Evolutionary conservation across 1,284 basidiomycete species (phyloP).

Genomic region (Rugiboletus extremiorientalis): DNA sequence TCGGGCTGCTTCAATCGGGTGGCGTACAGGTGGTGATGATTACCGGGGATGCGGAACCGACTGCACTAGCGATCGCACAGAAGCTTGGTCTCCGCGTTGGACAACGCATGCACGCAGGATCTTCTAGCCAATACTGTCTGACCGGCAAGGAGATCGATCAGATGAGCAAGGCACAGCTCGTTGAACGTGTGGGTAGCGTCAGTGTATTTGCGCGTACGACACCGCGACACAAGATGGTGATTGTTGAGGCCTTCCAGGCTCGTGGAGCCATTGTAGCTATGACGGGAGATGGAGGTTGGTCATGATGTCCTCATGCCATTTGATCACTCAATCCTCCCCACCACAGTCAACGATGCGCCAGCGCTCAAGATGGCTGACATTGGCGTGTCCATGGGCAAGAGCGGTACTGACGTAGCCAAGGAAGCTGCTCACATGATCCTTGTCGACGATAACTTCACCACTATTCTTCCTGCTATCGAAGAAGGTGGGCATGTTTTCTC

Average conservation of each 20-base stretch:
- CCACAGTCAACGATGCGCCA: slow-evolving; percentile 91
- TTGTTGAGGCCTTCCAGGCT: slow-evolving; percentile 90
- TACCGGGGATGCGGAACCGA: slow-evolving; percentile 92
- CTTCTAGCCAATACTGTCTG: slow-evolving; percentile 45
- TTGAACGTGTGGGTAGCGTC: slow-evolving; percentile 80
- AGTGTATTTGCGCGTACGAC: slow-evolving; percentile 95
- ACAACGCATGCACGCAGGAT: slow-evolving; percentile 4
- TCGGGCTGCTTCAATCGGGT: slow-evolving; percentile 75
- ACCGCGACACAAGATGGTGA: slow-evolving; percentile 96
- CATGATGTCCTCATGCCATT: background rate
- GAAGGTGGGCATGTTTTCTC: slow-evolving; percentile 61
- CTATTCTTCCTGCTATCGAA: slow-evolving; percentile 91
- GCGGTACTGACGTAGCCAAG: slow-evolving; percentile 97
- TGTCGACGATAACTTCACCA: slow-evolving; percentile 96
- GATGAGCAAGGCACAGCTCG: slow-evolving; percentile 78
- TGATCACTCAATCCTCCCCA: background rate
- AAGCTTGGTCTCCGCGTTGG: slow-evolving; percentile 82
- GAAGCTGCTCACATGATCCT: slow-evolving; percentile 97
- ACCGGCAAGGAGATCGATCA: slow-evolving; percentile 88
- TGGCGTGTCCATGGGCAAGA: slow-evolving; percentile 95
- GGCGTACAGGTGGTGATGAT: slow-evolving; percentile 98
- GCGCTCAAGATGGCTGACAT: slow-evolving; percentile 98
- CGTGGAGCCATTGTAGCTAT: slow-evolving; percentile 92
- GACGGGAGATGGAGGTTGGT: slow-evolving; percentile 88
- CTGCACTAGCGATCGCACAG: slow-evolving; percentile 86